A percentile compares a stretch with the other conserved stretches of the same genome.
phyloP scores from a whole-genome alignment of 176 grass and related monocot species.

The Avena insularis region DNA sequence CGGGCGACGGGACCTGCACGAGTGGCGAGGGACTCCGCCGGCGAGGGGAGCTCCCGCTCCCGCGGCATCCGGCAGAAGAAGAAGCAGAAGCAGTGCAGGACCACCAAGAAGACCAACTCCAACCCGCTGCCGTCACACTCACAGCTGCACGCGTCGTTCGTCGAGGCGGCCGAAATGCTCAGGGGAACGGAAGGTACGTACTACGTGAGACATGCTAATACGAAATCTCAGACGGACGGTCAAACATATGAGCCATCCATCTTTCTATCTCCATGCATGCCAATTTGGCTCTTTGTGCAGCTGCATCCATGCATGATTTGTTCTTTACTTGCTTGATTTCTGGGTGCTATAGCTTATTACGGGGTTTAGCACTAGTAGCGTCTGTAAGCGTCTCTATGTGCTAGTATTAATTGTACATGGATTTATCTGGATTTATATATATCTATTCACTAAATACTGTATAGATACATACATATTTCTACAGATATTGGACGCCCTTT shows the following conservation, averaged over 20 bases:
- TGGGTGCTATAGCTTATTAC: background rate
- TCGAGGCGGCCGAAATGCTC: background rate
- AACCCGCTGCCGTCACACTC: background rate
- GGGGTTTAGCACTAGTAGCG: background rate
- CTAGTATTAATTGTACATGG: background rate
- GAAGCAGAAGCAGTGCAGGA: background rate
- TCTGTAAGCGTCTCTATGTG: background rate
- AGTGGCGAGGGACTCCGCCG: background rate
- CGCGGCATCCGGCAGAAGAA: background rate
- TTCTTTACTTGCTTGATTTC: background rate
- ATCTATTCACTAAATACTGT: too few relatives aligned
- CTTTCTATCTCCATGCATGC: background rate
- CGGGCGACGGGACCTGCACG: background rate
- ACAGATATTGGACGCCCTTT: too few relatives aligned
- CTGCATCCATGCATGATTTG: background rate
- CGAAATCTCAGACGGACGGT: background rate
- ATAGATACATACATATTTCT: too few relatives aligned
- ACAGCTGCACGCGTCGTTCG: background rate
- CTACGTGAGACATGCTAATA: background rate
- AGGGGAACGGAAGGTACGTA: background rate
- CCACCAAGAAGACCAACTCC: background rate
- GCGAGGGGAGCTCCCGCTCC: background rate
- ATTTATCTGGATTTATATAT: too few relatives aligned
- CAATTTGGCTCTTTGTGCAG: background rate
- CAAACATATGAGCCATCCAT: background rate